These are phyloP conservation scores for Beauveria australis DNA, from an alignment of 2,329 filamentous ascomycete species.

Conservation along the genomic window DNA sequence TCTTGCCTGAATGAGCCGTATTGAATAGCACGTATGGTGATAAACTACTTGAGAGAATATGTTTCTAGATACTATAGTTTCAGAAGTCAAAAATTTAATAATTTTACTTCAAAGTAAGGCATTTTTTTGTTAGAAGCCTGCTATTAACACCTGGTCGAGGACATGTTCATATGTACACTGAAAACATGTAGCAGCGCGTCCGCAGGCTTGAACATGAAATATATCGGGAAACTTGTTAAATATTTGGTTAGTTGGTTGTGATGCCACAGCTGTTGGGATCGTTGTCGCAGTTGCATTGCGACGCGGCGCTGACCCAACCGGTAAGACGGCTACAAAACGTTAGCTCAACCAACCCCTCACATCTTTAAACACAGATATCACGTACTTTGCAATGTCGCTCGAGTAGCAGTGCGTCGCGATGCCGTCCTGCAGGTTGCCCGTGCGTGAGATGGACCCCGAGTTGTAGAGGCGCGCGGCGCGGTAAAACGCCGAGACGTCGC, in stretches of 20 bases:
- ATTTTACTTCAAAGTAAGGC: too few species aligned
- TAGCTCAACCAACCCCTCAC: not conserved
- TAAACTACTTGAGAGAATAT: too few species aligned
- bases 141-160: not conserved
- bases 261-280: constrained; percentile 14
- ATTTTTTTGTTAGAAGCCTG: not conserved
- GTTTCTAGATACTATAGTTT: too few species aligned
- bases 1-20: too few species aligned
- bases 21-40: too few species aligned
- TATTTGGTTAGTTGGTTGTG: constrained; percentile 2
- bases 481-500: constrained; percentile 33
- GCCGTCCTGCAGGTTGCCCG: constrained; percentile 29
- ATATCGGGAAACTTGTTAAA: not conserved
- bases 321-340: constrained; percentile 13
- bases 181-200: not conserved
- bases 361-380: too few species aligned
- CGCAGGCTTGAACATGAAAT: not conserved
- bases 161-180: not conserved
- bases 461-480: constrained; percentile 42
- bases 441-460: constrained; percentile 31
- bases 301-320: constrained; percentile 15
- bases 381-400: constrained; percentile 34
- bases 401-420: constrained; percentile 42
- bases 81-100: too few species aligned
- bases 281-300: constrained; percentile 16